A percentile compares a stretch with the other conserved stretches of the same genome.
These are phyloP conservation scores for Stephania yunnanensis DNA, from an alignment of 164 flowering plant species.

Conservation along the genomic window DNA sequence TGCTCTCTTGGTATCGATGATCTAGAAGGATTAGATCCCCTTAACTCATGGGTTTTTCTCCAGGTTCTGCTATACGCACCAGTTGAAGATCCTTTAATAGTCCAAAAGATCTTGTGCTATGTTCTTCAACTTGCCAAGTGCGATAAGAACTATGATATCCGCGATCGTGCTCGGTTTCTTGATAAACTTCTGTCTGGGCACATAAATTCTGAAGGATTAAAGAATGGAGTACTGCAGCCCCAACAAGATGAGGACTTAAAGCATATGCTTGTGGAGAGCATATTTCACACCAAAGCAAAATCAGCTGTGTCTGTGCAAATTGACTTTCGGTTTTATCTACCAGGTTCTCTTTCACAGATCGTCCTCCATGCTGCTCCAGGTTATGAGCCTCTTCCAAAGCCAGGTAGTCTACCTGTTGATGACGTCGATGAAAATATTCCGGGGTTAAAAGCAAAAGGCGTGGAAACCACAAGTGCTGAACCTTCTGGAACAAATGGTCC, in stretches of 20 bases:
- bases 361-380: constrained; percentile 99
- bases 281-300: constrained; percentile 41
- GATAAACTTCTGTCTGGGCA: constrained; percentile 41
- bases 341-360: constrained; percentile 96
- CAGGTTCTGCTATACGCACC: constrained; percentile 59
- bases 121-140: constrained; percentile 76
- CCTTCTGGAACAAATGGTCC: constrained; percentile 38
- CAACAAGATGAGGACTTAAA: constrained; percentile 22
- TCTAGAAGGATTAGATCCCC: background rate
- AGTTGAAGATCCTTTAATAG: constrained; percentile 39
- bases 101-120: constrained; percentile 37
- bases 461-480: constrained; percentile 24
- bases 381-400: constrained; percentile 93
- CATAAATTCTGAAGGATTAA: constrained; percentile 21
- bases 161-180: constrained; percentile 74
- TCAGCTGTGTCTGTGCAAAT: constrained; percentile 24
- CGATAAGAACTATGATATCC: constrained; percentile 77
- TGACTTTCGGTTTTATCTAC: constrained; percentile 66
- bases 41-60: constrained; percentile 1
- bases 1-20: background rate
- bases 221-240: constrained; percentile 22
- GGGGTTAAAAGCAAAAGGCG: constrained; percentile 12
- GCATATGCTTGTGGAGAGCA: constrained; percentile 32
- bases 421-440: constrained; percentile 21
- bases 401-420: constrained; percentile 48